These are phyloP conservation scores for Neoascochyta sp. DNA, from an alignment of 2,329 filamentous ascomycete species.

Conservation along the genomic window DNA sequence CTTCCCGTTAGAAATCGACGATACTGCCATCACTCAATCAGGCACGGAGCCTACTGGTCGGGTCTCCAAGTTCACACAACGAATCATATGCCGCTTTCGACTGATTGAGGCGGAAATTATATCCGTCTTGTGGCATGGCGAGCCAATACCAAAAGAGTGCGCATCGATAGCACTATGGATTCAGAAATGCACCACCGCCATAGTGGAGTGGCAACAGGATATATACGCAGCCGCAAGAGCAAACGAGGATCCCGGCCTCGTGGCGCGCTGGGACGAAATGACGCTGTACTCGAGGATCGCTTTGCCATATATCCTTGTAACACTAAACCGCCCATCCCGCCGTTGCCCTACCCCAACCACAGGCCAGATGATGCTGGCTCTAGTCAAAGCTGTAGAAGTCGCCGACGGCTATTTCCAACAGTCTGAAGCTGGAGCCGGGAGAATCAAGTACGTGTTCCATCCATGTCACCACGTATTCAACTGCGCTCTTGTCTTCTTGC, in stretches of 20 bases:
- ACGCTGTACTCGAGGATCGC: conserved; percentile 34
- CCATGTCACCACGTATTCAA: conserved; percentile 37
- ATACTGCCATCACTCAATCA: conserved; percentile 29
- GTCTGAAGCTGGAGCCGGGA: conserved; percentile 30
- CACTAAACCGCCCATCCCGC: conserved; percentile 30
- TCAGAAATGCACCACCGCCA: conserved; percentile 21
- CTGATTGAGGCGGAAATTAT: conserved; percentile 35
- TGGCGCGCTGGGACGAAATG: conserved; percentile 35
- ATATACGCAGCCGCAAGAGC: conserved; percentile 25
- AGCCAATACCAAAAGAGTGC: conserved; percentile 26
- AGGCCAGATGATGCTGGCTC: conserved; percentile 25
- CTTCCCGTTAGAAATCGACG: conserved; percentile 34
- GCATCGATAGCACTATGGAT: conserved; percentile 29
- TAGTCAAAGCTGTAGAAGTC: conserved; percentile 30
- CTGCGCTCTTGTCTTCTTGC: conserved; percentile 32
- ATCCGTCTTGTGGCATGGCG: conserved; percentile 31
- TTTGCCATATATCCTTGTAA: conserved; percentile 28
- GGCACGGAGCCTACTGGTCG: conserved; percentile 26
- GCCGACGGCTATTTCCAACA: conserved; percentile 34
- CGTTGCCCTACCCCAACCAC: conserved; percentile 25
- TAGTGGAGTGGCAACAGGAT: conserved; percentile 30
- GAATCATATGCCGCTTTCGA: conserved; percentile 34
- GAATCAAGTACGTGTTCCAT: conserved; percentile 40
- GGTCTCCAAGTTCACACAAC: conserved; percentile 34
- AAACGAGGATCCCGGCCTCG: conserved; percentile 26